Conservation (phyloP, 495 filamentous ascomycete genomes). For the Jackrogersella minutella region DNA sequence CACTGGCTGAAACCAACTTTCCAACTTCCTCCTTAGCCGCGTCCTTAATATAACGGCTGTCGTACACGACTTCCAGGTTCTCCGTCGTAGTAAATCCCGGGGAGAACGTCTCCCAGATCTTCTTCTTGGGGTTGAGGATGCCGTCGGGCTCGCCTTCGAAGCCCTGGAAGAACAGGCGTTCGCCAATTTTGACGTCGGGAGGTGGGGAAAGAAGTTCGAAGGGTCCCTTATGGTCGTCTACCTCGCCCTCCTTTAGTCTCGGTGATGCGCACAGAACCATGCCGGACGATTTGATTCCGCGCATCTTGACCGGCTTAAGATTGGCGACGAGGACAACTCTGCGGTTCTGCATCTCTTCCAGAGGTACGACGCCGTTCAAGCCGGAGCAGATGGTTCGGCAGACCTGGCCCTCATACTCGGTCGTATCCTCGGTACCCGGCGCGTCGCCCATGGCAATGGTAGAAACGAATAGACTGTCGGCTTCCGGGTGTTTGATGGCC, state of each 20-base stretch:
- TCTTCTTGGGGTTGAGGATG: slow-evolving; percentile 97
- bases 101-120: slow-evolving; percentile 96
- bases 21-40: slow-evolving; percentile 69
- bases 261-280: slow-evolving; percentile 98
- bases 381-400: slow-evolving; percentile 96
- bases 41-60: slow-evolving; percentile 56
- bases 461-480: slow-evolving; percentile 92
- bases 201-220: slow-evolving; percentile 94
- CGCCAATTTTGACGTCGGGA: slow-evolving; percentile 77
- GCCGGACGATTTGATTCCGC: slow-evolving; percentile 91
- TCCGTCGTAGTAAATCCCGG: slow-evolving; percentile 91
- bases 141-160: slow-evolving; percentile 93
- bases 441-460: slow-evolving; percentile 96
- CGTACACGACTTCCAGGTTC: slow-evolving; percentile 73
- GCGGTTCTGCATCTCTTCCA: slow-evolving; percentile 94
- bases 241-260: slow-evolving; percentile 74
- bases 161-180: slow-evolving; percentile 91
- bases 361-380: slow-evolving; percentile 87
- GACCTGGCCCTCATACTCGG: slow-evolving; percentile 84
- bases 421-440: slow-evolving; percentile 83
- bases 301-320: slow-evolving; percentile 98
- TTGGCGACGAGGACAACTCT: slow-evolving; percentile 97
- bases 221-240: slow-evolving; percentile 84
- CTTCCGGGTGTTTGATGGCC: slow-evolving; percentile 93
- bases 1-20: slow-evolving; percentile 73